Base-by-base conservation (phyloP, 345 rosid genomes). In the Luvunga scandens region DNA sequence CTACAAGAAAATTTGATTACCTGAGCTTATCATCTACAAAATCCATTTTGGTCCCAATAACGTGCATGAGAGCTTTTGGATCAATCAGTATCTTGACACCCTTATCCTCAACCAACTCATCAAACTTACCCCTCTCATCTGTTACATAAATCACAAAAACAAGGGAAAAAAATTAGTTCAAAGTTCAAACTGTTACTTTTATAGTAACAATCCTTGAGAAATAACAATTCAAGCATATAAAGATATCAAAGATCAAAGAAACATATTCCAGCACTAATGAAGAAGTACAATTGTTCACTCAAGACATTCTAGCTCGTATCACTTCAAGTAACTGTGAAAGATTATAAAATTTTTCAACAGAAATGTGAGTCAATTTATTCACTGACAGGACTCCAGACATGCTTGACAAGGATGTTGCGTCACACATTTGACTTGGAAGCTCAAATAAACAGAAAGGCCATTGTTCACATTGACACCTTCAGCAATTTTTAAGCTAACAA, bases 21-120 rank as follows among this genome's bases (percentile, higher is more conserved):
- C 95, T 89, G 84, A 91, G 95, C 71, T 93, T 90, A 83, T 93
- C 92, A 70, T 93, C 97, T 13, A 92, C 82, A 77, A 92, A 93
- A 80, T 93, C 97, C 98, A 92, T 93, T 85, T 87, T 90, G 45
- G 98, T 93, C 75, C 98, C 98, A 67, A 92, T 85, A 28, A 92
- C 98, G 80, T 92, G 97, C 98, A 91, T 93, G 38, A 91, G 83
- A 27, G 98, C 98, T 84, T 93, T 93, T 64, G 98, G 97, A 76
- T 93, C 98, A 12, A 93, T 87, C 75, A 91, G 78, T 68, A 91
- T 88, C 84, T 90, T 94, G 66, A 92, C 92, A 38, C 94, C 95
- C 78, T 90, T 91, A 75, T 94, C 98, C 64, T 92, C 97, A 74
- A 94, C 88, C 72, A 92, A 65, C 81, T 94, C 98, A 69, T 94